Percentiles rank a stretch among this genome's conserved stretches.
These are phyloP conservation scores for Albophoma yamanashiensis DNA, from an alignment of 2,329 filamentous ascomycete species.

Conservation along the genomic window DNA sequence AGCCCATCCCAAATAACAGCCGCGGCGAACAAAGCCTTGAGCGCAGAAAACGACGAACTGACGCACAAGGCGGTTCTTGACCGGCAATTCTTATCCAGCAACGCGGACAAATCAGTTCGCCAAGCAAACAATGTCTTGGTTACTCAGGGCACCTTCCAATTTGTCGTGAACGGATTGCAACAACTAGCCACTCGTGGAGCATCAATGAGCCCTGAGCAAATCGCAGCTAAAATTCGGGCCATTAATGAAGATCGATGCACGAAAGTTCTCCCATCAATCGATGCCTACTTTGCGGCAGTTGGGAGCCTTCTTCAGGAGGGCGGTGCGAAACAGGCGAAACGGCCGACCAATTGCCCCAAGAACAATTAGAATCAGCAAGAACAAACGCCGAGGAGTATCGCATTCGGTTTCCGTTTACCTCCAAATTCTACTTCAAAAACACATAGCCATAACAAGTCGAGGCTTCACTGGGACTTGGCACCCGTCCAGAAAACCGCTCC, in stretches of 20 bases:
- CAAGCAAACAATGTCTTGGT: conserved; percentile 4
- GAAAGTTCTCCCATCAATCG: conserved; percentile 3
- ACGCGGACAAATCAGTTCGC: neutral
- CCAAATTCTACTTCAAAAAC: neutral
- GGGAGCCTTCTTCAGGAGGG: neutral
- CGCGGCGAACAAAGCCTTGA: conserved; percentile 1
- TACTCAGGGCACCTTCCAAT: conserved; percentile 4
- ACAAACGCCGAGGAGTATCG: neutral
- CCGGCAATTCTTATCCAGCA: neutral
- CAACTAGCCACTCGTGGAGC: conserved; percentile 1
- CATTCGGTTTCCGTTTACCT: neutral
- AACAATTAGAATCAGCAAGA: neutral
- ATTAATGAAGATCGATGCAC: conserved; percentile 6
- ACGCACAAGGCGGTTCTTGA: conserved; percentile 8
- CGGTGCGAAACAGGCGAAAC: neutral
- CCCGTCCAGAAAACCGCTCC: neutral
- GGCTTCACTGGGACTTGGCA: neutral
- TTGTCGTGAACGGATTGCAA: conserved; percentile 5
- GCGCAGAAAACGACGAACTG: conserved; percentile 8
- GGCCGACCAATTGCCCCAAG: neutral
- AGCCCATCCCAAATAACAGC: neutral
- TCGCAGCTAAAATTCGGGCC: conserved; percentile 1
- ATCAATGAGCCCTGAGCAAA: conserved; percentile 1
- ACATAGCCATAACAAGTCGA: neutral
- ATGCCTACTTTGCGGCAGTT: conserved; percentile 2